Conservation (phyloP, 108 stramenopile species). For the Cyclotella cryptica region DNA sequence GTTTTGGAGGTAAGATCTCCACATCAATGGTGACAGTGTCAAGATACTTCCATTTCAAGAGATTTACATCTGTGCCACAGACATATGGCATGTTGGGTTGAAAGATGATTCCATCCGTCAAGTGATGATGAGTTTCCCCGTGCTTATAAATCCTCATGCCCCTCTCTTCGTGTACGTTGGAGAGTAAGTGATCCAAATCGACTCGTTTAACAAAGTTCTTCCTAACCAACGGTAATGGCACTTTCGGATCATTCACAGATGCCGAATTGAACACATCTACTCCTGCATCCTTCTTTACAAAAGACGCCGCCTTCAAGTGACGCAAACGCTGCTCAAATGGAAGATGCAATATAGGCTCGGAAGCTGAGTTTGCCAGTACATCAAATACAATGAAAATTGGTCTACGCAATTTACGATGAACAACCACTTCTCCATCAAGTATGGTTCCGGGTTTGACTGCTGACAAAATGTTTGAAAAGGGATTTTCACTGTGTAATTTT, state of each 20-base stretch:
- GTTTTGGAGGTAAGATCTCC: slow-evolving; percentile 67
- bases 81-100: slow-evolving; percentile 93
- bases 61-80: slow-evolving; percentile 86
- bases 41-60: slow-evolving; percentile 97
- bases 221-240: slow-evolving; percentile 81
- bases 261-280: slow-evolving; percentile 73
- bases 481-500: slow-evolving; percentile 55
- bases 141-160: slow-evolving; percentile 78
- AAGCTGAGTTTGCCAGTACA: slow-evolving; percentile 80
- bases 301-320: slow-evolving; percentile 75
- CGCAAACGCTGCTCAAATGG: slow-evolving; percentile 85
- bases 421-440: slow-evolving; percentile 97
- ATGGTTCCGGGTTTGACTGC: slow-evolving; percentile 88
- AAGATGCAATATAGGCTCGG: slow-evolving; percentile 76
- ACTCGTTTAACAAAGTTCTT: slow-evolving; percentile 91
- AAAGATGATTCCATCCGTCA: slow-evolving; percentile 91
- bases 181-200: slow-evolving; percentile 70
- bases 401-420: slow-evolving; percentile 78
- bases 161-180: slow-evolving; percentile 78
- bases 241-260: slow-evolving; percentile 60
- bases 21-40: slow-evolving; percentile 97
- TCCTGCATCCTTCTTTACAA: slow-evolving; percentile 65
- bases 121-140: slow-evolving; percentile 84
- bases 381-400: slow-evolving; percentile 96
- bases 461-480: slow-evolving; percentile 57